These are phyloP conservation scores for Yamadazyma sp. DNA, from an alignment of 1,139 yeast species.

Conservation along the genomic window DNA sequence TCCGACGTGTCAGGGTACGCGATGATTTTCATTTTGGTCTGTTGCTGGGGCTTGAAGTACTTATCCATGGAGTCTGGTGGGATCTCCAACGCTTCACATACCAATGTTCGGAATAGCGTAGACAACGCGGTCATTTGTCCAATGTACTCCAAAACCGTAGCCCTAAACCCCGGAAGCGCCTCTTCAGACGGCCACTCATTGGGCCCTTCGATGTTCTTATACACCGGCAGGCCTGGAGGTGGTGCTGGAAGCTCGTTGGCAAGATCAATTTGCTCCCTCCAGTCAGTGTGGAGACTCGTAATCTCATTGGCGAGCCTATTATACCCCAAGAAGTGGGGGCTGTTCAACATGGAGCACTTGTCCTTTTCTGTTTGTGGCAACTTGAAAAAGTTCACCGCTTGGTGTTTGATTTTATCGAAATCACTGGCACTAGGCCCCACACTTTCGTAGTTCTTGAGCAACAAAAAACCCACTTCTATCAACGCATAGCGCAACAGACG, in stretches of 20 bases:
- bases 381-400: conserved; percentile 51
- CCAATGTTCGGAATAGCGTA: conserved; percentile 41
- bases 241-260: conserved; percentile 61
- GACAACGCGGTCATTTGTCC: conserved; percentile 48
- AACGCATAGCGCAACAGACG: conserved; percentile 51
- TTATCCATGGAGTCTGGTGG: conserved; percentile 42
- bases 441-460: conserved; percentile 45
- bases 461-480: conserved; percentile 61
- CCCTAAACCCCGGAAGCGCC: conserved; percentile 51
- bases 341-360: conserved; percentile 57
- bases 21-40: conserved; percentile 54
- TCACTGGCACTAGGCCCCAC: conserved; percentile 35
- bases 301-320: conserved; percentile 65
- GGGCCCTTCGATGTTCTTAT: conserved; percentile 64
- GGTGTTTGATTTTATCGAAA: conserved; percentile 38
- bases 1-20: conserved; percentile 47
- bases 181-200: conserved; percentile 56
- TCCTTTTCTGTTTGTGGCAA: conserved; percentile 54
- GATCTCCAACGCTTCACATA: conserved; percentile 57
- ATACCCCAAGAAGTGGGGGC: conserved; percentile 69
- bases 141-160: conserved; percentile 45
- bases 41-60: conserved; percentile 53
- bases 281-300: conserved; percentile 58
- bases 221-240: conserved; percentile 44
- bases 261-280: conserved; percentile 69